Evolutionary conservation across 192 early-diverging fungal genomes (phyloP), one percentile per base, ranked within the genome.

Genomic region (Coemansia sp.): DNA sequence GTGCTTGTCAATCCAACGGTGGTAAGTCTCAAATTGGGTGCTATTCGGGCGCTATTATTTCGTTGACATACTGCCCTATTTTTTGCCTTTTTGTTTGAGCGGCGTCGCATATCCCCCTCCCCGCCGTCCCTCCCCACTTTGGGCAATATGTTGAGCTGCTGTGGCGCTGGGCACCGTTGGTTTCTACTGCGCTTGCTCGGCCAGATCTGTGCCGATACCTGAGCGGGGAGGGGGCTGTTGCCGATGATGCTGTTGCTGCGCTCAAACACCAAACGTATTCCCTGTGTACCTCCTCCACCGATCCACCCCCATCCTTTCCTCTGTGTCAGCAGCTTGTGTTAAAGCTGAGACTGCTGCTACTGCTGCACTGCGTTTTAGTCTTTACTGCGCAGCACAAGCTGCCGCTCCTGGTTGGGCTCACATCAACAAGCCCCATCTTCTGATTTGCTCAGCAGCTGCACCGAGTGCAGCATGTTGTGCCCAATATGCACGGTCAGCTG

Each of bases 1-100:
- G 71, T 77, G 56, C 40, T 60, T 44, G 67, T 82, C 36, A 77
- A 77, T 46, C 79, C 75, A 36, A 60, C 79, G 16, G 74, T 77
- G 62, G 79, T 82, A 77, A 74, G 75, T 82, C 17, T 34, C 17
- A 36, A 36, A 36, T 36, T 59, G 17, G 14, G 14, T 59, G 17
- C 31, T 36, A 54, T 33, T 54, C 21, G 24, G 51, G 51, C 29
- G 51, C 51, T 54, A 59, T 59, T 59, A 59, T 59, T 19, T 6
- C 56, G 17, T n/a, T 59, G 27, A 33, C 31, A 17, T 27, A 41
- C 35, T 42, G 60, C 60, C 60, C 11, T 62, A 37, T 35, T 39
- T 42, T 27, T 21, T 42, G 10, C 37, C 61, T 37, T 9, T 21
- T 31, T 62, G 61, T 62, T 62, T n/a, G 10, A 48, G 46, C 46